Base-by-base conservation (phyloP, 768 basidiomycete species). In the Kwoniella mangroviensis region DNA sequence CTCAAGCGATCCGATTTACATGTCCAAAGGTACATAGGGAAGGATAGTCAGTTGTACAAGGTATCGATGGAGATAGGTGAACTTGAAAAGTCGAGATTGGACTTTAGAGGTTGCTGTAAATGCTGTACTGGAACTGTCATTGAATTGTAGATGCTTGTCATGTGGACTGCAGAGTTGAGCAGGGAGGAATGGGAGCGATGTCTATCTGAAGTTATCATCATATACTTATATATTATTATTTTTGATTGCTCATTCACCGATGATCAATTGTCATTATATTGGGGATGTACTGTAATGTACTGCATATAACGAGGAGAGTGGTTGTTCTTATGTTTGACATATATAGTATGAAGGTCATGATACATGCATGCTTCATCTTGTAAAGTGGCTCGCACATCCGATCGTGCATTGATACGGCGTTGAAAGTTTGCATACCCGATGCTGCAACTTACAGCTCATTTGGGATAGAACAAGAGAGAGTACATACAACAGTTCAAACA, bases 91-190 rank as follows among this genome's bases (percentile, higher is more conserved):
- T 53, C 42, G 42, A 63, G 49, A 54, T 15, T 73, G 60, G 75
- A 76, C 59, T 69, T 73, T 43, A 53, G 70, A 15, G 21, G 51
- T 34, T 56, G 67, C 21, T 76, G 75, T 59, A 59, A 60, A 52
- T 76, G 72, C 41, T 76, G 75, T 64, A 52, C 65, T 4, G 75
- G 75, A 13, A 70, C 70, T 56, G 70, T 76, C 12, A 71, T 76
- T 28, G 75, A 76, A 67, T 42, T 75, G 6, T 70, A 34, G 34
- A 34, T 34, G 34, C 34, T 34, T 34, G 34, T 34, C 34, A 34
- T 34, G 34, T 34, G 34, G 1, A 34, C 34, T 34, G 34, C 34
- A 34, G 34, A 70, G 24, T n/a, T 28, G 21, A 52, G 51, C 15
- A 1, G 22, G 53, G 24, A 55, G 19, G 53, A 55, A 22, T 7